A percentile compares a stretch with the other conserved stretches of the same genome.
phyloP scores from a whole-genome alignment of 1,139 yeast species.

The Magnusiomyces suaveolens region DNA sequence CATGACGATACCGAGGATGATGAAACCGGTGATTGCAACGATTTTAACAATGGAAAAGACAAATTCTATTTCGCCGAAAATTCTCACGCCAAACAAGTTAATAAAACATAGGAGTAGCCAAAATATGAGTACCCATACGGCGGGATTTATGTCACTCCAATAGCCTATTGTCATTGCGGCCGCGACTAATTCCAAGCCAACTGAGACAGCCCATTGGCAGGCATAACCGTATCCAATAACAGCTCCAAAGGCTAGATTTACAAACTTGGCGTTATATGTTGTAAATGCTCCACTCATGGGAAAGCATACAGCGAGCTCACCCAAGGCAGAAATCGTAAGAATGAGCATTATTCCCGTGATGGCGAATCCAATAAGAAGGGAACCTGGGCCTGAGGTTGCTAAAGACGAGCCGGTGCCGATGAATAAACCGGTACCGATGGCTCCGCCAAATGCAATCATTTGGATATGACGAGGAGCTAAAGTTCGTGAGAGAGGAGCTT shows the following conservation, averaged over 20 bases:
- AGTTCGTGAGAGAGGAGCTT: conserved; percentile 31
- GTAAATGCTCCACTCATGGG: conserved; percentile 68
- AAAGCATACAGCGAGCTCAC: conserved; percentile 64
- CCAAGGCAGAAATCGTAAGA: conserved; percentile 63
- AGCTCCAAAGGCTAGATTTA: conserved; percentile 72
- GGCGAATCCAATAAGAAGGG: conserved; percentile 53
- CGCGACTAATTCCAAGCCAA: conserved; percentile 73
- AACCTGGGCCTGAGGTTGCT: conserved; percentile 54
- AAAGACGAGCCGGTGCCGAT: conserved; percentile 63
- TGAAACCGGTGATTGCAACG: conserved; percentile 55
- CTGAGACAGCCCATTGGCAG: conserved; percentile 66
- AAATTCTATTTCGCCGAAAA: conserved; percentile 73
- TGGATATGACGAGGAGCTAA: conserved; percentile 42
- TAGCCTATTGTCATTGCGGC: conserved; percentile 62
- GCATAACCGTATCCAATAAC: conserved; percentile 79
- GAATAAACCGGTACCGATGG: conserved; percentile 62
- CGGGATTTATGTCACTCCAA: conserved; percentile 35
- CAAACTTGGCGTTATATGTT: conserved; percentile 52
- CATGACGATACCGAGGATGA: conserved; percentile 51
- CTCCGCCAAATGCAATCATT: conserved; percentile 67
- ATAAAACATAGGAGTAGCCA: conserved; percentile 46
- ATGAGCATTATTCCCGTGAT: conserved; percentile 59
- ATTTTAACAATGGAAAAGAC: conserved; percentile 53
- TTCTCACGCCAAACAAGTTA: conserved; percentile 63
- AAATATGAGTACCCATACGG: conserved; percentile 20